Conservation (phyloP, 768 basidiomycete species). For the Mycena vitilis region DNA sequence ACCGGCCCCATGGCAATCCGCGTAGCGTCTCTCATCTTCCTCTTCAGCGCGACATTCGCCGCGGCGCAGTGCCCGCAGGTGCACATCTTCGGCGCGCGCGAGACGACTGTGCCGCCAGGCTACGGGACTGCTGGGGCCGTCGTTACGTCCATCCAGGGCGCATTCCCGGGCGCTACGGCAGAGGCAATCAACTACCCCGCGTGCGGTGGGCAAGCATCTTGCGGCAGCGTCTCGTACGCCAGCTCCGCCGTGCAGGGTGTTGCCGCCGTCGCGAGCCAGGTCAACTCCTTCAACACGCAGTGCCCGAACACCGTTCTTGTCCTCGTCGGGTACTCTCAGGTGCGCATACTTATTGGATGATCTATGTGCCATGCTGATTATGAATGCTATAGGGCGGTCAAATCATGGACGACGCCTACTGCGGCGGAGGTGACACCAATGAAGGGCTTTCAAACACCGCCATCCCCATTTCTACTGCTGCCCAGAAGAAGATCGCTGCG, state of each 20-base stretch:
- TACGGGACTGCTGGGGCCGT: constrained; percentile 47
- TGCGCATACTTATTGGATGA: constrained; percentile 8
- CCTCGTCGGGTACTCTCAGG: constrained; percentile 49
- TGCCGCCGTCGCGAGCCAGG: constrained; percentile 43
- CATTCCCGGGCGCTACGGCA: constrained; percentile 45
- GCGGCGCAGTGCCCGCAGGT: constrained; percentile 44
- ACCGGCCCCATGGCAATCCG: constrained; percentile 21
- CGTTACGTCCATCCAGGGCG: constrained; percentile 42
- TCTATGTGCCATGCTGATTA: neutral
- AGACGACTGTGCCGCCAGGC: constrained; percentile 47
- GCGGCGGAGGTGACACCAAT: constrained; percentile 48
- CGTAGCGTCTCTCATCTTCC: constrained; percentile 29
- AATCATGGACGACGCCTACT: constrained; percentile 49
- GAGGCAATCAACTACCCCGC: constrained; percentile 52
- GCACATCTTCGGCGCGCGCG: constrained; percentile 50
- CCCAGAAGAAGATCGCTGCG: constrained; percentile 46
- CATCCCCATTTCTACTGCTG: constrained; percentile 45
- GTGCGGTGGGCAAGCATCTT: constrained; percentile 47
- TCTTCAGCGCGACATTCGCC: constrained; percentile 27
- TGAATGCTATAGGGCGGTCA: constrained; percentile 44
- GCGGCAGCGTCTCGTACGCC: constrained; percentile 48
- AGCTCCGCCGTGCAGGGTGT: constrained; percentile 45
- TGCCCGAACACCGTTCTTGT: constrained; percentile 48
- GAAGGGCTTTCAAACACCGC: constrained; percentile 44
- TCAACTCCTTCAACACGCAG: constrained; percentile 47